Percentiles rank a stretch among this genome's conserved stretches.
Evolutionary conservation across 2,329 filamentous ascomycete species (phyloP).

Genomic region (Cladosporium velox): DNA sequence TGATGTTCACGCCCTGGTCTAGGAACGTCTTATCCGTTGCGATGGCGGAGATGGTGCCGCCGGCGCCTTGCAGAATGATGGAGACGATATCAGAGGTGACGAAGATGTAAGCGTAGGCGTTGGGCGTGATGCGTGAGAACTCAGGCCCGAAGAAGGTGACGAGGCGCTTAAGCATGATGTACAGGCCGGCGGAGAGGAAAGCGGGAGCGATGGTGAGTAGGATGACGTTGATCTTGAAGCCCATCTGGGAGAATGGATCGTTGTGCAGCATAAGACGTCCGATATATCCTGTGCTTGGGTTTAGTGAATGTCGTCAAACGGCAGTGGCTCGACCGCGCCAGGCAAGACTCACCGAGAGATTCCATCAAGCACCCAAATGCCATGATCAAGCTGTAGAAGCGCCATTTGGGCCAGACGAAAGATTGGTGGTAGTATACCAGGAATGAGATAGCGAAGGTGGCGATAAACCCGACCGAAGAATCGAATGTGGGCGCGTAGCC

Average conservation of each 20-base stretch:
- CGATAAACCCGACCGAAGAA: slow-evolving; percentile 44
- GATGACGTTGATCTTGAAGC: slow-evolving; percentile 48
- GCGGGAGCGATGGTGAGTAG: slow-evolving; percentile 48
- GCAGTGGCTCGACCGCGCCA: background rate
- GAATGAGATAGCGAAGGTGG: slow-evolving; percentile 38
- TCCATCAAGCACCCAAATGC: slow-evolving; percentile 47
- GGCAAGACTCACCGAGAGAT: slow-evolving; percentile 21
- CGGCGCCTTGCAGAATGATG: slow-evolving; percentile 57
- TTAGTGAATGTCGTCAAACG: background rate
- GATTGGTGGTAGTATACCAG: slow-evolving; percentile 38
- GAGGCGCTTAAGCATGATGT: slow-evolving; percentile 47
- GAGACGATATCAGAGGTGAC: slow-evolving; percentile 57
- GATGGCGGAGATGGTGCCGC: slow-evolving; percentile 50
- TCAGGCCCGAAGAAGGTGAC: slow-evolving; percentile 40
- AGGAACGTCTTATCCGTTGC: slow-evolving; percentile 44
- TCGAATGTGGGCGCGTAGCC: slow-evolving; percentile 42
- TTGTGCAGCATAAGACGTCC: slow-evolving; percentile 45
- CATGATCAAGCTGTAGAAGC: slow-evolving; percentile 46
- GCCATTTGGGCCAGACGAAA: slow-evolving; percentile 34
- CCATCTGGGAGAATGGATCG: slow-evolving; percentile 47
- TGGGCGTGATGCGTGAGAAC: slow-evolving; percentile 30
- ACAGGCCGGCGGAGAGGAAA: slow-evolving; percentile 49
- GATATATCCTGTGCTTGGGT: slow-evolving; percentile 41
- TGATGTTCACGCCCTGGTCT: slow-evolving; percentile 43
- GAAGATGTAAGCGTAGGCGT: slow-evolving; percentile 55